Evolutionary conservation across 179 eudicot species (phyloP).

Genomic region (Patellifolia procumbens): DNA sequence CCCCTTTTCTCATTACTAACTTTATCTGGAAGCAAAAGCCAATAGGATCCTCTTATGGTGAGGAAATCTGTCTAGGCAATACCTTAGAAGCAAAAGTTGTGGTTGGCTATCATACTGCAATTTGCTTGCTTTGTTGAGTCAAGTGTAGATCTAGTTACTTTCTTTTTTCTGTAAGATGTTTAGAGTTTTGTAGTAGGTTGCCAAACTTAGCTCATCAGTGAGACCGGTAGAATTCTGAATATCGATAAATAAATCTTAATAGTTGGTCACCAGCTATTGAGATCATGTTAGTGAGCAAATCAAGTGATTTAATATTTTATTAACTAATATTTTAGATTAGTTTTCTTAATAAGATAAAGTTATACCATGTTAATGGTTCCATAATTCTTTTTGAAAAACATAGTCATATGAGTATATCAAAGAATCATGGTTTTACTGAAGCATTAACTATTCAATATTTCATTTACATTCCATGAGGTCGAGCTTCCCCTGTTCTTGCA

Average conservation of each 20-base stretch:
- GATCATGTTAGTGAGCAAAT: background rate
- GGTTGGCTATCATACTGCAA: background rate
- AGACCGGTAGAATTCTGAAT: background rate
- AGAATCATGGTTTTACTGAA: too few relatives aligned
- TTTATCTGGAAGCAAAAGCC: background rate
- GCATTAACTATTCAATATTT: too few relatives aligned
- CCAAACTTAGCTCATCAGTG: background rate
- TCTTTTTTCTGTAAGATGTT: background rate
- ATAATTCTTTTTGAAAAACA: too few relatives aligned
- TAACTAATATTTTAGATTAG: background rate
- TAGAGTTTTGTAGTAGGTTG: background rate
- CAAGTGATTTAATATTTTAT: background rate
- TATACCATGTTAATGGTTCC: background rate
- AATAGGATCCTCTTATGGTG: background rate
- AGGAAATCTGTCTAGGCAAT: background rate
- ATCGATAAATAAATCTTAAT: too few relatives aligned
- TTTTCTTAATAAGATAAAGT: background rate
- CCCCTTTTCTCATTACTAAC: background rate
- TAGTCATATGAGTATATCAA: too few relatives aligned
- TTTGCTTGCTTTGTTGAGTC: background rate
- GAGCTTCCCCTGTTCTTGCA: too few relatives aligned
- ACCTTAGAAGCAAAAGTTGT: background rate
- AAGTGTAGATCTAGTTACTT: background rate
- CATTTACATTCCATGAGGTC: too few relatives aligned
- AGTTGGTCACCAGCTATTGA: background rate